Evolutionary conservation across 169 alveolate species (phyloP).

Genomic region (Condylostoma magnum): DNA sequence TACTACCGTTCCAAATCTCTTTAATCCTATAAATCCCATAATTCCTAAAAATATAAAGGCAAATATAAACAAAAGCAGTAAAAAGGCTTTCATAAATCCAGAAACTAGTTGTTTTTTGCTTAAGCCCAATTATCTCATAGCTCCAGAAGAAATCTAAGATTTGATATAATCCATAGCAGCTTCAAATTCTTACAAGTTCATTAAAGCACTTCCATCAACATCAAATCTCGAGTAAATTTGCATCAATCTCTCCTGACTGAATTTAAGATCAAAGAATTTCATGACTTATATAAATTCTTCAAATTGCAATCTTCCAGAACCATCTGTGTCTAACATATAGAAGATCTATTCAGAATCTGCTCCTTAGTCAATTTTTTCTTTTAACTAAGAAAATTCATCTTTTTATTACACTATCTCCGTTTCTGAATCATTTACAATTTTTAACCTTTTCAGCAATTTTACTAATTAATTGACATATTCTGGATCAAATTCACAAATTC

Average conservation of each 20-base stretch:
- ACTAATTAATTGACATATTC: not conserved
- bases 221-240: conserved; percentile 28
- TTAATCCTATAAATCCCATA: conserved; percentile 16
- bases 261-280: conserved; percentile 28
- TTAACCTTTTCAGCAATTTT: not conserved
- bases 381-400: not conserved
- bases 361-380: conserved; percentile 14
- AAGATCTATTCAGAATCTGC: conserved; percentile 15
- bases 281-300: conserved; percentile 26
- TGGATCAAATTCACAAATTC: conserved; percentile 13
- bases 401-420: not conserved
- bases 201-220: conserved; percentile 1
- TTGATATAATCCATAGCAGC: conserved; percentile 12
- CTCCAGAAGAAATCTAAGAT: conserved; percentile 21
- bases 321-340: conserved; percentile 27
- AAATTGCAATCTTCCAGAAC: conserved; percentile 28
- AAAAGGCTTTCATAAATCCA: not conserved
- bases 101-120: conserved; percentile 10
- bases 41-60: conserved; percentile 39
- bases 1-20: conserved; percentile 23
- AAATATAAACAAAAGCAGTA: conserved; percentile 20
- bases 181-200: conserved; percentile 34
- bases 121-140: conserved; percentile 27
- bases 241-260: conserved; percentile 8
- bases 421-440: not conserved